phyloP scores from a whole-genome alignment of 2,329 filamentous ascomycete species.

The Plenodomus tracheiphilus region DNA sequence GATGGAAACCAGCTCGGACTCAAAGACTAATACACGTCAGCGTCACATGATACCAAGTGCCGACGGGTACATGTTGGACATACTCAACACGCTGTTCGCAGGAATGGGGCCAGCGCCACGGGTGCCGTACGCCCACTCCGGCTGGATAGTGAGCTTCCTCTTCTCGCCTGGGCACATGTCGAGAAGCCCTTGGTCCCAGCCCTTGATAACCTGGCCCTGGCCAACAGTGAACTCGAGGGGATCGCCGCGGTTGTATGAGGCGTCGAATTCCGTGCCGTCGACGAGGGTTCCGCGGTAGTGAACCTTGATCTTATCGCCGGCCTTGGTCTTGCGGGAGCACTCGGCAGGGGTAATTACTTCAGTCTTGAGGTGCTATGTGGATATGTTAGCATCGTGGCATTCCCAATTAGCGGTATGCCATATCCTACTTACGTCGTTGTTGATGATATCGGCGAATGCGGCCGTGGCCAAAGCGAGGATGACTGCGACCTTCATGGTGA shows the following conservation, averaged over 20 bases:
- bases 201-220: constrained; percentile 87
- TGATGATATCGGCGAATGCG: constrained; percentile 40
- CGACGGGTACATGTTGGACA: constrained; percentile 24
- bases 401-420: constrained; percentile 7
- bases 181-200: constrained; percentile 89
- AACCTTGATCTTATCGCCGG: constrained; percentile 78
- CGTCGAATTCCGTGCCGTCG: constrained; percentile 61
- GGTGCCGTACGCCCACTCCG: constrained; percentile 81
- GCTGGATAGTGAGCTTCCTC: constrained; percentile 85
- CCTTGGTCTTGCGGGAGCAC: constrained; percentile 72
- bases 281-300: constrained; percentile 81
- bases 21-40: constrained; percentile 66
- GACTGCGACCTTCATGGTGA: constrained; percentile 51
- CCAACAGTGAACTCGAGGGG: constrained; percentile 84
- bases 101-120: constrained; percentile 84
- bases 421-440: constrained; percentile 30
- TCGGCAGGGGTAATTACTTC: constrained; percentile 73
- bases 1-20: constrained; percentile 87
- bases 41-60: background rate
- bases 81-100: constrained; percentile 76
- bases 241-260: constrained; percentile 71
- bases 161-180: constrained; percentile 99
- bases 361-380: constrained; percentile 68
- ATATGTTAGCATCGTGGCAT: constrained; percentile 2
- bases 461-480: constrained; percentile 56